These are phyloP conservation scores for Trichosporon ovoides DNA, from an alignment of 1,284 basidiomycete genomes.

Conservation along the genomic window DNA sequence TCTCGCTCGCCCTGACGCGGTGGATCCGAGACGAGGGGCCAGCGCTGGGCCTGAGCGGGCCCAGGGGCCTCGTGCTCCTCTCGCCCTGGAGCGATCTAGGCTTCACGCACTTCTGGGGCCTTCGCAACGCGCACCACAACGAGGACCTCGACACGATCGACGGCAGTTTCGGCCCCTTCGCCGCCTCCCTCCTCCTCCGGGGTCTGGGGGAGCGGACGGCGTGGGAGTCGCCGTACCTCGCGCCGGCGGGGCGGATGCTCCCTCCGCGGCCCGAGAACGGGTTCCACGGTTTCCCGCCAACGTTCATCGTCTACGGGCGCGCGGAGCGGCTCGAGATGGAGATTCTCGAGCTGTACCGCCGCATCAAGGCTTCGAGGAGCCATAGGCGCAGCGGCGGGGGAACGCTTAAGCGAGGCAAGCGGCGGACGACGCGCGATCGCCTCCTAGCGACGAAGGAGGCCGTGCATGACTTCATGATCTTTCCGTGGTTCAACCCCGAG, in stretches of 20 bases:
- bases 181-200: conserved; percentile 39
- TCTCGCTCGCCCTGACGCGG: conserved; percentile 54
- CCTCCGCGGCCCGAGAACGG: conserved; percentile 10
- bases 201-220: conserved; percentile 29
- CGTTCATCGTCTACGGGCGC: conserved; percentile 38
- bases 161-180: conserved; percentile 43
- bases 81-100: conserved; percentile 60
- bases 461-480: conserved; percentile 45
- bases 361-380: conserved; percentile 20
- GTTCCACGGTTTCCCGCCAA: conserved; percentile 37
- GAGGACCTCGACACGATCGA: conserved; percentile 38
- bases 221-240: conserved; percentile 36
- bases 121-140: conserved; percentile 28
- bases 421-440: conserved; percentile 17
- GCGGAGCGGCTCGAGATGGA: conserved; percentile 39
- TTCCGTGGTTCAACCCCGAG: conserved; percentile 41
- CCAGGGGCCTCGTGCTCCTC: conserved; percentile 55
- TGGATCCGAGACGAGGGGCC: conserved; percentile 37
- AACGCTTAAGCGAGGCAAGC: neutral
- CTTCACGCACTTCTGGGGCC: conserved; percentile 42
- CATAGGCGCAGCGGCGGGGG: conserved; percentile 6
- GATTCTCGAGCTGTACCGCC: conserved; percentile 31
- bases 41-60: conserved; percentile 32
- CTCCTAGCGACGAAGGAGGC: conserved; percentile 29
- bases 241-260: conserved; percentile 35